Conservation (phyloP, 192 early-diverging fungal species). For the Coemansia sp. region DNA sequence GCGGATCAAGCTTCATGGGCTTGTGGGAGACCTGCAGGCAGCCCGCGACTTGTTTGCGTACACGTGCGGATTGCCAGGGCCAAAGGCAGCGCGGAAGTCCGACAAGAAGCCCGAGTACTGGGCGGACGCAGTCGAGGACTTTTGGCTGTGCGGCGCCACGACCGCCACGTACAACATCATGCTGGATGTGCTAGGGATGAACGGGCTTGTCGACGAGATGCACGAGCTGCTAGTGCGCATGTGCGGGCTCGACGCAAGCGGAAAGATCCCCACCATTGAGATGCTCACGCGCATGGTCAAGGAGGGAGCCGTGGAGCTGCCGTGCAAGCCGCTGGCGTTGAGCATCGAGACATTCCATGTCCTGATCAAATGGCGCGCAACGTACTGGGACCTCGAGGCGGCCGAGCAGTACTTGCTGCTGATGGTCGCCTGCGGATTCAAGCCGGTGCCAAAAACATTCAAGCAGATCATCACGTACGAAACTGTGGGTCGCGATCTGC, state of each 20-base stretch:
- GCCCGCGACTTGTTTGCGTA: slow-evolving; percentile 23
- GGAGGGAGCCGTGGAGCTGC: not conserved
- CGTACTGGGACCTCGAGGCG: slow-evolving; percentile 44
- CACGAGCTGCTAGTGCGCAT: slow-evolving; percentile 16
- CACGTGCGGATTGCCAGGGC: slow-evolving; percentile 1
- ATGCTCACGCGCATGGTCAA: not conserved
- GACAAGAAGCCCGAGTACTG: slow-evolving; percentile 11
- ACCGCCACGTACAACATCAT: slow-evolving; percentile 28
- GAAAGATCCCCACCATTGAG: not conserved
- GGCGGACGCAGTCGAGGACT: slow-evolving; percentile 14
- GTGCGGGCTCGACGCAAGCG: not conserved
- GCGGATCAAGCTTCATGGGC: slow-evolving; percentile 30
- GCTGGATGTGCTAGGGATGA: slow-evolving; percentile 44
- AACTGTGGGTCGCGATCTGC: slow-evolving; percentile 18
- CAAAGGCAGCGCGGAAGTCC: not conserved
- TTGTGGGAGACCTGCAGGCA: slow-evolving; percentile 28
- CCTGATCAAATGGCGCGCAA: slow-evolving; percentile 41
- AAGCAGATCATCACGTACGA: slow-evolving; percentile 22
- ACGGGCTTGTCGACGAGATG: slow-evolving; percentile 52
- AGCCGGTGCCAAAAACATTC: slow-evolving; percentile 19
- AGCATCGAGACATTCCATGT: slow-evolving; percentile 29
- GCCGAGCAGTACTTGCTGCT: slow-evolving; percentile 15
- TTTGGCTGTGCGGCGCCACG: slow-evolving; percentile 1
- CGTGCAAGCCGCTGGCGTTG: not conserved
- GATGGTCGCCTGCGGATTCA: slow-evolving; percentile 23